These are phyloP conservation scores for Diatrype stigma DNA, from an alignment of 2,329 filamentous ascomycete genomes.

Conservation along the genomic window DNA sequence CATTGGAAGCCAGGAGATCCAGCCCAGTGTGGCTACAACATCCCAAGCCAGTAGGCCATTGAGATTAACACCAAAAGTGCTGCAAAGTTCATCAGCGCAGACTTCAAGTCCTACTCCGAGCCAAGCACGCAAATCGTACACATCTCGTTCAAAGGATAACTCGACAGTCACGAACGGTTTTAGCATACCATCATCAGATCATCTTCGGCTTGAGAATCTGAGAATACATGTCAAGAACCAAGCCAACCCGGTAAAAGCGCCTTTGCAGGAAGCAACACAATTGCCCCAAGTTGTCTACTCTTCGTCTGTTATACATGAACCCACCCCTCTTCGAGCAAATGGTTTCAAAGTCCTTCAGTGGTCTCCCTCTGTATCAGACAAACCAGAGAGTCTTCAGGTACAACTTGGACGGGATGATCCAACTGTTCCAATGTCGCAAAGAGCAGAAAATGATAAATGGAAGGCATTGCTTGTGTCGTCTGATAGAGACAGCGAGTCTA, in stretches of 20 bases:
- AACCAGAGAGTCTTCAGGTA: conserved; percentile 21
- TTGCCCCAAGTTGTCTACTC: conserved; percentile 15
- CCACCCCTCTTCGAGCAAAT: conserved; percentile 18
- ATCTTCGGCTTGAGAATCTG: background rate
- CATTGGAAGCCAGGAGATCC: conserved; percentile 32
- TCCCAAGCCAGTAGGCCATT: conserved; percentile 14
- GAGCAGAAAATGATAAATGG: conserved; percentile 19
- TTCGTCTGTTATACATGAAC: conserved; percentile 21
- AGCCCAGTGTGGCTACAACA: conserved; percentile 13
- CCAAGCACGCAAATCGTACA: conserved; percentile 8
- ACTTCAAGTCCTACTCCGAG: conserved; percentile 11
- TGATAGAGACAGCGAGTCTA: background rate
- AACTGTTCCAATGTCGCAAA: conserved; percentile 15
- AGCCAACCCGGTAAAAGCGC: background rate
- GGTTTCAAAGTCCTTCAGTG: conserved; percentile 18
- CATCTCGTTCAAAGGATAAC: background rate
- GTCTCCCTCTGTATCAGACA: conserved; percentile 19
- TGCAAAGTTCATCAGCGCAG: conserved; percentile 4
- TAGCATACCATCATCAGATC: background rate
- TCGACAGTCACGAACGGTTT: background rate
- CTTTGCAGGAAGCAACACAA: background rate
- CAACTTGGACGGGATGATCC: conserved; percentile 17
- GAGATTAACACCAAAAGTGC: conserved; percentile 7
- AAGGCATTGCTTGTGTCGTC: conserved; percentile 13
- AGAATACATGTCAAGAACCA: background rate